Evolutionary conservation across 805 yeast species (phyloP).

Genomic region (Hanseniaspora nectarophila): DNA sequence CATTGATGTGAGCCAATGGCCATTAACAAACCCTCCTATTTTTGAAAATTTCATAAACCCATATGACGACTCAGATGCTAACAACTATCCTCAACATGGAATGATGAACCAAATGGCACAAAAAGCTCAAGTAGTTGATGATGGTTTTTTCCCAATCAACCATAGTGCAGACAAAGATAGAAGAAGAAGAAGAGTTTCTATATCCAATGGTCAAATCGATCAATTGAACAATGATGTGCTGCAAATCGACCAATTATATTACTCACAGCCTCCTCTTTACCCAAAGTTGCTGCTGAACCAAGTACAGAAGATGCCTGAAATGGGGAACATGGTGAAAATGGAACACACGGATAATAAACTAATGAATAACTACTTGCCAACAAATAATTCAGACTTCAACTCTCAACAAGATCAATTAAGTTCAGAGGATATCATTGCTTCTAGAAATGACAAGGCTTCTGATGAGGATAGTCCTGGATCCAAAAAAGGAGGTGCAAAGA

Average conservation of each 20-base stretch:
- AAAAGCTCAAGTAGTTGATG: background rate
- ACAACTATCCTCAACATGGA: background rate
- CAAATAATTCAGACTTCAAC: background rate
- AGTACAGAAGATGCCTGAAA: constrained; percentile 15
- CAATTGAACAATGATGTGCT: constrained; percentile 42
- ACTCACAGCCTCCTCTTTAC: constrained; percentile 28
- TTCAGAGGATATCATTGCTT: background rate
- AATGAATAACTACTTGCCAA: background rate
- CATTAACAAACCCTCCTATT: constrained; percentile 37
- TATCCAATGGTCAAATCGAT: constrained; percentile 76
- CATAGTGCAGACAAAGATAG: background rate
- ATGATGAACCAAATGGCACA: background rate
- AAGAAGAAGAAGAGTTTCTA: constrained; percentile 55
- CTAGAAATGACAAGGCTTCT: constrained; percentile 30
- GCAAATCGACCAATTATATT: constrained; percentile 30
- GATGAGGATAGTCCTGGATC: constrained; percentile 28
- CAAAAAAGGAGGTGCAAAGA: constrained; percentile 13
- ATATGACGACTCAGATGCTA: background rate
- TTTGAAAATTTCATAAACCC: constrained; percentile 33
- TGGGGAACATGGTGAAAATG: constrained; percentile 21
- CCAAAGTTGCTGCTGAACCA: constrained; percentile 16
- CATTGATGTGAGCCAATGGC: constrained; percentile 34
- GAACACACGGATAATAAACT: background rate
- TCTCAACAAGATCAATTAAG: background rate
- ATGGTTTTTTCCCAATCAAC: background rate